Evolutionary conservation across 1,284 basidiomycete species (phyloP), one percentile per base, ranked within the genome.

Genomic region (Irpex rosettiformis): DNA sequence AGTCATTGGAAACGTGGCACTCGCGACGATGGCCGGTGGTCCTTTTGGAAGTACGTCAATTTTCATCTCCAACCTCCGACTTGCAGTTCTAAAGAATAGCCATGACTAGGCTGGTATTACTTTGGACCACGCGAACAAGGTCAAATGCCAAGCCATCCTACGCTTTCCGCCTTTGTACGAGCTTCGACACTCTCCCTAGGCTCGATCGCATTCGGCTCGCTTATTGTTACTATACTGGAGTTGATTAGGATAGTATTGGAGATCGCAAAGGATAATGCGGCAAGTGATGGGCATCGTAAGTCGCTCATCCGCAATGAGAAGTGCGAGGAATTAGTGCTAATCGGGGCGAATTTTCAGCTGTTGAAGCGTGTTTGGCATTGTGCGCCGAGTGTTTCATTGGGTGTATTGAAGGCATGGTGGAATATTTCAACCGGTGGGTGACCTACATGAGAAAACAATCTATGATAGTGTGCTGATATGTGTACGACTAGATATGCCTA

Each of bases 181-280:
- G 89, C 92, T n/a, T 89, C 88, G 13, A 94, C 93, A 0, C 77
- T 89, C 56, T 94, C 91, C 0, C 80, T 97, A 28, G 94, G 93
- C 4, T 93, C 91, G 0, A 94, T 96, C 66, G 91, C 92, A 3
- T 94, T 96, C 67, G 94, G 94, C 3, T 92, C 89, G 2, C 77
- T 96, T 66, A 92, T 96, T 62, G 93, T 96, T 48, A 93, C 94
- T 0, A 70, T 96, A 28, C 77, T 96, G 51, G 94, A 96, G 66
- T 69, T 94, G 3, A 65, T 95, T 48, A 77, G 85, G 49, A 77
- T 93, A 58, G 68, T 93, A 43, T 69, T 96, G 52, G 83, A 86
- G 56, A 74, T 84, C 21, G 73, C 86, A 11, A 79, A 86, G 64
- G 83, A 88, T 67, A 86, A 84, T 62, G 88, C 91, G n/a, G 80